A percentile compares a stretch with the other conserved stretches of the same genome.
phyloP scores from a whole-genome alignment of 805 yeast genomes.

The Ogataea nitratoaversa region DNA sequence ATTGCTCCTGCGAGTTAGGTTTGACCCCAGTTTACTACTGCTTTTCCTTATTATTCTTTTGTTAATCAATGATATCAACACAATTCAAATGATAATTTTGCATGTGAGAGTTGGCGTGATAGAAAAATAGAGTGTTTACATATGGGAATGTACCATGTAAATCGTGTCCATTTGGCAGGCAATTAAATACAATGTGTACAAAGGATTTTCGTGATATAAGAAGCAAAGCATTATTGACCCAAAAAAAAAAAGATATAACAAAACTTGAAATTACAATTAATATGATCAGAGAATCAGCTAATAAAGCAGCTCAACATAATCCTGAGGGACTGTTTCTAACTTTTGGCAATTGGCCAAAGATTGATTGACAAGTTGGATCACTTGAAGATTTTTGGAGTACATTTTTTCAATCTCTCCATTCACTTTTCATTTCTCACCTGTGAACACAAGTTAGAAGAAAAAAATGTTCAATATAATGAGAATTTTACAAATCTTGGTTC shows the following conservation, averaged over 20 bases:
- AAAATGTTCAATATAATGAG: conserved; percentile 7
- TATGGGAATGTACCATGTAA: conserved; percentile 11
- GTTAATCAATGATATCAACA: too few relatives aligned
- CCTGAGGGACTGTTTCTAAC: conserved; percentile 14
- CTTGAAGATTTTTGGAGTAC: conserved; percentile 9
- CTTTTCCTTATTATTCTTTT: too few relatives aligned
- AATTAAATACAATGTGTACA: conserved; percentile 7
- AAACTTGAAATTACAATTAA: conserved; percentile 3
- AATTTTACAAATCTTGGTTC: conserved; percentile 10
- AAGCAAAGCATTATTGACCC: neutral
- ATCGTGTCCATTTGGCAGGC: conserved; percentile 8
- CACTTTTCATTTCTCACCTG: conserved; percentile 1
- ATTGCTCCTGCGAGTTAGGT: too few relatives aligned
- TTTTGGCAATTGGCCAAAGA: conserved; percentile 5
- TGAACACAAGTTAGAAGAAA: conserved; percentile 6
- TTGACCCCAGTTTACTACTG: too few relatives aligned
- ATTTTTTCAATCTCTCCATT: conserved; percentile 11
- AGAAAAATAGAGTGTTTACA: conserved; percentile 14
- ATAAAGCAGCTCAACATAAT: conserved; percentile 6
- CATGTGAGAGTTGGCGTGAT: conserved; percentile 12
- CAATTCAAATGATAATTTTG: conserved; percentile 11
- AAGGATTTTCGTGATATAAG: conserved; percentile 11
- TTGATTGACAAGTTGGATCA: conserved; percentile 8
- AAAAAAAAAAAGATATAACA: neutral
- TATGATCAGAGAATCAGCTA: conserved; percentile 1